phyloP scores from a whole-genome alignment of 73 alveolate species.

The Paramecium bursaria region DNA sequence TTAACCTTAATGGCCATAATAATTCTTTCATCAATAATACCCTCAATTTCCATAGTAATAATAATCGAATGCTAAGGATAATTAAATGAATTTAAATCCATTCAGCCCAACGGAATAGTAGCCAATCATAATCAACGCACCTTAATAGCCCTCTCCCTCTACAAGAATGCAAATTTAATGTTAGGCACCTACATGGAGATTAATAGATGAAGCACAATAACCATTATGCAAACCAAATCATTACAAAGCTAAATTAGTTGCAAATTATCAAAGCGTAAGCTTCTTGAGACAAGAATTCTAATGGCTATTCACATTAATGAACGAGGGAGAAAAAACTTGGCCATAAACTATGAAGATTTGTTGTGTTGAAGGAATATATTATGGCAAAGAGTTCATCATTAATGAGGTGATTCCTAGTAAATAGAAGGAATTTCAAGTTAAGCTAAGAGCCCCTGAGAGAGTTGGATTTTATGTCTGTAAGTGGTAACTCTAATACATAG shows the following conservation, averaged over 20 bases:
- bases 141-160: too few relatives aligned
- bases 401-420: slow-evolving; percentile 44
- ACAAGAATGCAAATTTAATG: too few relatives aligned
- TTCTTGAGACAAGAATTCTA: slow-evolving; percentile 8
- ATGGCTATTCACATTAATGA: slow-evolving; percentile 21
- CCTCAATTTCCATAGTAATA: too few relatives aligned
- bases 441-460: slow-evolving; percentile 41
- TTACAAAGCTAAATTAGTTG: background rate
- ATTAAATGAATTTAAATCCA: too few relatives aligned
- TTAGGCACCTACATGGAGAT: too few relatives aligned
- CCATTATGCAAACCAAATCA: too few relatives aligned
- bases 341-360: slow-evolving; percentile 31
- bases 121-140: too few relatives aligned
- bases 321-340: slow-evolving; percentile 32
- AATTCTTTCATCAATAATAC: background rate
- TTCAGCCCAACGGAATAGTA: too few relatives aligned
- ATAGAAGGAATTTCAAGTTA: background rate
- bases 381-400: background rate
- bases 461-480: too few relatives aligned
- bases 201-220: too few relatives aligned
- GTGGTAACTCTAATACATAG: too few relatives aligned
- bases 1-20: background rate
- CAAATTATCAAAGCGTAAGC: background rate
- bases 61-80: too few relatives aligned
- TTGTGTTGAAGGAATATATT: slow-evolving; percentile 1